Evolutionary conservation across 352 stramenopile species (phyloP).

Genomic region (Globisporangium takayamanum): DNA sequence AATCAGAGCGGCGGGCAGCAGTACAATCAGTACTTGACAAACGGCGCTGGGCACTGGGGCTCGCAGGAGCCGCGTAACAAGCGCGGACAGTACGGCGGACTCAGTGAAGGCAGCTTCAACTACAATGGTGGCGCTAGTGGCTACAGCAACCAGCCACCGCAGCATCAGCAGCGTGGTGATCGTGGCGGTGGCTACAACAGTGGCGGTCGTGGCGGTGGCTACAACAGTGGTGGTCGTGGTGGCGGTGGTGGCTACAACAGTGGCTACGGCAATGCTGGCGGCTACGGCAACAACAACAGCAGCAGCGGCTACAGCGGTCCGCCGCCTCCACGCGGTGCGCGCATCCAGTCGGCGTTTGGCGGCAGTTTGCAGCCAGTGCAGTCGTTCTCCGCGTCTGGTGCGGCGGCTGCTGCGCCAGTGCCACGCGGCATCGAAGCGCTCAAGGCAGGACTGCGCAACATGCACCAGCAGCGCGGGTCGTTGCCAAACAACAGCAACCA

Average conservation of each 20-base stretch:
- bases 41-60: constrained; percentile 70
- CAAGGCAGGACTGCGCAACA: constrained; percentile 77
- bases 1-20: constrained; percentile 25
- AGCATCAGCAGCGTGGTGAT: constrained; percentile 10
- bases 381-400: constrained; percentile 37
- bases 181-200: constrained; percentile 13
- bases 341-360: constrained; percentile 60
- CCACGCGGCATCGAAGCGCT: constrained; percentile 61
- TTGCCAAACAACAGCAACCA: constrained; percentile 18
- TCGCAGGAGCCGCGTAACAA: constrained; percentile 79
- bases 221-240: constrained; percentile 17
- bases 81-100: constrained; percentile 39
- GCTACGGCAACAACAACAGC: constrained; percentile 17
- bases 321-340: constrained; percentile 17
- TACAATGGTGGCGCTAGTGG: constrained; percentile 14
- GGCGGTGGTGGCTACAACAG: constrained; percentile 16
- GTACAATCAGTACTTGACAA: constrained; percentile 76
- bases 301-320: constrained; percentile 16
- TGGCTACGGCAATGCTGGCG: constrained; percentile 1
- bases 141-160: constrained; percentile 19
- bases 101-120: constrained; percentile 23
- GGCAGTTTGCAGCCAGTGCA: constrained; percentile 43
- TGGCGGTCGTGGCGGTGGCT: constrained; percentile 17
- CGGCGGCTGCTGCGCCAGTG: constrained; percentile 23
- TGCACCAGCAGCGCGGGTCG: constrained; percentile 66